A percentile compares a stretch with the other conserved stretches of the same genome.
phyloP scores from a whole-genome alignment of 352 stramenopile species.

The Globisporangium spiculum region DNA sequence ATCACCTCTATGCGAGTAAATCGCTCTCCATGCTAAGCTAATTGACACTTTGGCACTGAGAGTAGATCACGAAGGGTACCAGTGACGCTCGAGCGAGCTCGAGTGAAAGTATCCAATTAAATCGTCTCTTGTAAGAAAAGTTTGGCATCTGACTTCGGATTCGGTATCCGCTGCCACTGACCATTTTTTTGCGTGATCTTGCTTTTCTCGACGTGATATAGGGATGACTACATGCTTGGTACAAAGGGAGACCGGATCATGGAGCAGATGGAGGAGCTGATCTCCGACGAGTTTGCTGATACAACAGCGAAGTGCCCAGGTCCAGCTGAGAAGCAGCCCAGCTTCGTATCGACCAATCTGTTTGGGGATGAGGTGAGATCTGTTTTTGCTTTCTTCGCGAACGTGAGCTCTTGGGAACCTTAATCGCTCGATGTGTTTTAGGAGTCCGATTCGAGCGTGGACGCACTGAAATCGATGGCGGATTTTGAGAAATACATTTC shows the following conservation, averaged over 20 bases:
- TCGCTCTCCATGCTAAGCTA: background rate
- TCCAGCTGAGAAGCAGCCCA: background rate
- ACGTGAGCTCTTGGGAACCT: background rate
- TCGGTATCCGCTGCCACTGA: background rate
- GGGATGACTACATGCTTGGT: constrained; percentile 50
- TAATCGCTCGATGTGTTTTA: background rate
- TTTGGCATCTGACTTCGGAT: background rate
- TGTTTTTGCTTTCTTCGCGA: background rate
- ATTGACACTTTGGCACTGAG: background rate
- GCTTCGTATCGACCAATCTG: background rate
- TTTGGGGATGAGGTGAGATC: constrained; percentile 7
- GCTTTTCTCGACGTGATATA: constrained; percentile 12
- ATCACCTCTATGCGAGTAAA: background rate
- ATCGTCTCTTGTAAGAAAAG: constrained; percentile 35
- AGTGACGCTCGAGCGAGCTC: background rate
- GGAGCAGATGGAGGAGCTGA: constrained; percentile 46
- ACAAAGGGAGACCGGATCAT: constrained; percentile 42
- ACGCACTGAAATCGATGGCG: constrained; percentile 27
- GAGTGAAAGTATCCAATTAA: constrained; percentile 28
- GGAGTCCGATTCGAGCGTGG: background rate
- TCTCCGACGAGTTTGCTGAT: constrained; percentile 8
- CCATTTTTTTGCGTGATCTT: background rate
- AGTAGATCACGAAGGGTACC: constrained; percentile 3
- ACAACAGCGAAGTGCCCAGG: background rate
- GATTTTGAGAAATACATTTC: constrained; percentile 54